Conservation (phyloP, 176 grass and related monocot species). For the Eleusine indica region DNA sequence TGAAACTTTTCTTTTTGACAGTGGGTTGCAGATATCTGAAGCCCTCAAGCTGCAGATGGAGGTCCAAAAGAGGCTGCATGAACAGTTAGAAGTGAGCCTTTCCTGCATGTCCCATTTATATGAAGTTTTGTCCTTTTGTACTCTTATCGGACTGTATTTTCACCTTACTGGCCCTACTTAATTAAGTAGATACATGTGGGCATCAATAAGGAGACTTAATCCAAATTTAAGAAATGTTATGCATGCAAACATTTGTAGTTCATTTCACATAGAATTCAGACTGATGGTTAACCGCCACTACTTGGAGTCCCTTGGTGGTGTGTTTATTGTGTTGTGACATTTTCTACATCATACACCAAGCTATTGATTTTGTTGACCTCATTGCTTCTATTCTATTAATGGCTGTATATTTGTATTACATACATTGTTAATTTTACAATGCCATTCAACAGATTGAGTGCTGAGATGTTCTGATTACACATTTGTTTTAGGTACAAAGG, state of each 20-base stretch:
- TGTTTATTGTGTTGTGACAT: not conserved
- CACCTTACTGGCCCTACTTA: not conserved
- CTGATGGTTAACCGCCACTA: not conserved
- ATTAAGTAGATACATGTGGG: not conserved
- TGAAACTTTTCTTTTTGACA: conserved; percentile 42
- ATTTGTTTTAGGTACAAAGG: conserved; percentile 81
- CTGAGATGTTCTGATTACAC: conserved; percentile 4
- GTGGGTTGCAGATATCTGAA: conserved; percentile 83
- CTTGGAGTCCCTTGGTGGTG: not conserved
- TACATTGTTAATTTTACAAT: not conserved
- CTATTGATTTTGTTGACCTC: not conserved
- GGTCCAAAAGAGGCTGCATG: conserved; percentile 89
- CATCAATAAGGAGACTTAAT: not conserved
- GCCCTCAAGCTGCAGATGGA: conserved; percentile 96
- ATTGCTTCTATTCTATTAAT: conserved; percentile 11
- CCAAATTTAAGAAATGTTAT: not conserved
- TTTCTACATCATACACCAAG: not conserved
- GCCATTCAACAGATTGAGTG: not conserved
- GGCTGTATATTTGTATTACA: not conserved
- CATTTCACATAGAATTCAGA: not conserved
- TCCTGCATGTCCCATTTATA: conserved; percentile 1
- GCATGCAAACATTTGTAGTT: conserved; percentile 8
- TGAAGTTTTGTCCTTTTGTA: not conserved
- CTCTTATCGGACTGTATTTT: not conserved
- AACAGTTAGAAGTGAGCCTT: conserved; percentile 90